Base-by-base conservation (phyloP, 768 basidiomycete genomes). In the Boletus edulis region DNA sequence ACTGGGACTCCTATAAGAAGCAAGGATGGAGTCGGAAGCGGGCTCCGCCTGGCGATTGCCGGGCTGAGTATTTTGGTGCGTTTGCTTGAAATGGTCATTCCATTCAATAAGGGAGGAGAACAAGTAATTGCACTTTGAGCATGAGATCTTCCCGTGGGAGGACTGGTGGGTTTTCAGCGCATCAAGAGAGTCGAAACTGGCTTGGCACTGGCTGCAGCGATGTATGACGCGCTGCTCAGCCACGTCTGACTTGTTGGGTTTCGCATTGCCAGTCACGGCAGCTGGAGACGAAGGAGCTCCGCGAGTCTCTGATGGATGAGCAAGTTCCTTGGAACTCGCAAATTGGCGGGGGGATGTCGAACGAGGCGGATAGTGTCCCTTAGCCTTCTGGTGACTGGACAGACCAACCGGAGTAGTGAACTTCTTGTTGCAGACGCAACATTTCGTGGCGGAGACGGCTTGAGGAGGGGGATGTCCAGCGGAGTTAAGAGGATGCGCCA, bases 71-170 rank as follows among this genome's bases (percentile, higher is more conserved):
- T 39, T 54, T 27, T 54, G 52, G 22, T 70, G 68, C 27, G 44
- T 56, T 42, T 45, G 45, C 41, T 63, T 66, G 52, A 67, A 67
- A 41, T 68, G 67, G 29, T 50, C 17, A 32, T 69, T 69, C 67
- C 67, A 69, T 38, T 68, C 67, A 14, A 62, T 0, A 29, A 68
- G 63, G 24, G 67, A 63, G 41, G 61, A 47, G 17, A 39, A 68
- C 4, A 54, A 12, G 45, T 54, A n/a, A 41, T 18, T 44, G 53
- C 67, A 68, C 42, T 65, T 67, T 10, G 65, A 67, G 46, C 67
- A 68, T 15, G 66, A 3, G 45, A 69, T 49, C 47, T 51, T 56
- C 35, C 42, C 55, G 32, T 66, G 66, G 35, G 62, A 50, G 11
- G 60, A 45, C 32, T 51, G 56, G 35, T 70, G 68, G 4, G 13